Evolutionary conservation across 2,329 filamentous ascomycete genomes (phyloP).

Genomic region (Septoria linicola): DNA sequence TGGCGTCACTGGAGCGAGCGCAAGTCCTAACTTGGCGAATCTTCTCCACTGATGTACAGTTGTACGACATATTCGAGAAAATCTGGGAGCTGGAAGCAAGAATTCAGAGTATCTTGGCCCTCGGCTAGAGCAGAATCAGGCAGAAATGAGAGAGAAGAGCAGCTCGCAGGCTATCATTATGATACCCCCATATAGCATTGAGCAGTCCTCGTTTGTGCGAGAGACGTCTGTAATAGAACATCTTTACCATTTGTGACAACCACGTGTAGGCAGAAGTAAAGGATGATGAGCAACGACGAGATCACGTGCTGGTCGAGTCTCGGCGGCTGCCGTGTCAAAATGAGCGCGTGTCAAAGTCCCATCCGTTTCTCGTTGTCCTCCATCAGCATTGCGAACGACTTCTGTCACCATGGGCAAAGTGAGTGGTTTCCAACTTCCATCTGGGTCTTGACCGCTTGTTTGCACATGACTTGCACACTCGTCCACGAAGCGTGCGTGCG

Average conservation of each 20-base stretch:
- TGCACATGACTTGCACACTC: too few relatives aligned
- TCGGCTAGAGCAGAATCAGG: background rate
- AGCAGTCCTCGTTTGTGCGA: background rate
- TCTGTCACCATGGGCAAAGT: slow-evolving; percentile 1
- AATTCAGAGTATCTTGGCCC: background rate
- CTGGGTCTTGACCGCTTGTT: too few relatives aligned
- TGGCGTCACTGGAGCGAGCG: slow-evolving; percentile 41
- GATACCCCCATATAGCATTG: slow-evolving; percentile 1
- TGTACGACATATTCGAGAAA: background rate
- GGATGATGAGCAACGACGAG: background rate
- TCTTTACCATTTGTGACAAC: background rate
- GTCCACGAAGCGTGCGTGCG: too few relatives aligned
- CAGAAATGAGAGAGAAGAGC: background rate
- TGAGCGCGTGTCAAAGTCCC: background rate
- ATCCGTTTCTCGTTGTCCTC: background rate
- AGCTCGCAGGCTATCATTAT: background rate
- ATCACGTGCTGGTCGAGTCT: background rate
- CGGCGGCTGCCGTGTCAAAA: background rate
- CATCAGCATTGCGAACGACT: background rate
- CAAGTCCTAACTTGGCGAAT: slow-evolving; percentile 50
- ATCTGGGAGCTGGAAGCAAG: background rate
- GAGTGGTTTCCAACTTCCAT: background rate
- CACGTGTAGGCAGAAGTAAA: background rate
- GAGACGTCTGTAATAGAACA: background rate
- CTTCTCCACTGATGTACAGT: slow-evolving; percentile 41